Percentiles rank a stretch among this genome's conserved stretches.
Conservation (phyloP, 2,329 filamentous ascomycete genomes). For the Pseudogymnoascus sp. region DNA sequence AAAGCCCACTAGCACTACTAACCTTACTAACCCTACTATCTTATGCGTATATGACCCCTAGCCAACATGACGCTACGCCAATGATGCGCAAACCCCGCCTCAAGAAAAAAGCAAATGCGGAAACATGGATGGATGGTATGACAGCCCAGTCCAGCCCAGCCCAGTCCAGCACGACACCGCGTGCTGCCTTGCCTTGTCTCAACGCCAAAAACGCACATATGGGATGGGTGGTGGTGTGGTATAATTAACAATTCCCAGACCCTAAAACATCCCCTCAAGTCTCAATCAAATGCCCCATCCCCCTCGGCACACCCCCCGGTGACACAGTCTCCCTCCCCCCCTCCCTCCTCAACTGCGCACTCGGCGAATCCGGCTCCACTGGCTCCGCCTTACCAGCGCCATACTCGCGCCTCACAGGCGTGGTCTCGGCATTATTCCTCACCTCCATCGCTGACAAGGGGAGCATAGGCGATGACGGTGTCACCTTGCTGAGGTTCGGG, state of each 20-base stretch:
- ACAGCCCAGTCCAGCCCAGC: not conserved
- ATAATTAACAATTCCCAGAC: too few relatives aligned
- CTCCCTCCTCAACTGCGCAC: conserved; percentile 2
- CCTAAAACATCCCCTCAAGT: too few relatives aligned
- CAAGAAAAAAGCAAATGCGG: not conserved
- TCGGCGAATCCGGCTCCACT: not conserved
- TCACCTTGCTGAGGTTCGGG: conserved; percentile 17
- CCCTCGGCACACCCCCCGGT: not conserved
- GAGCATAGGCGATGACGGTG: not conserved
- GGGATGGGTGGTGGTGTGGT: not conserved
- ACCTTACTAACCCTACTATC: not conserved
- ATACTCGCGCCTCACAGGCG: not conserved
- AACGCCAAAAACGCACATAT: not conserved
- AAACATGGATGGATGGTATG: not conserved
- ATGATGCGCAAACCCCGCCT: not conserved
- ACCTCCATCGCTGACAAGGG: not conserved
- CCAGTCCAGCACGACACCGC: not conserved
- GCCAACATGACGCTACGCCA: not conserved
- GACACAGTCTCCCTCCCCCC: conserved; percentile 1
- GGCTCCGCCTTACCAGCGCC: not conserved
- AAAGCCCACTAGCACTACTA: not conserved
- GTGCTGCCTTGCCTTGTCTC: not conserved
- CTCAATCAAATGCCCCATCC: conserved; percentile 10
- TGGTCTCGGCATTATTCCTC: not conserved
- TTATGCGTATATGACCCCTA: not conserved